phyloP scores from a whole-genome alignment of 2,329 filamentous ascomycete genomes.

The Colletotrichum liaoningense region DNA sequence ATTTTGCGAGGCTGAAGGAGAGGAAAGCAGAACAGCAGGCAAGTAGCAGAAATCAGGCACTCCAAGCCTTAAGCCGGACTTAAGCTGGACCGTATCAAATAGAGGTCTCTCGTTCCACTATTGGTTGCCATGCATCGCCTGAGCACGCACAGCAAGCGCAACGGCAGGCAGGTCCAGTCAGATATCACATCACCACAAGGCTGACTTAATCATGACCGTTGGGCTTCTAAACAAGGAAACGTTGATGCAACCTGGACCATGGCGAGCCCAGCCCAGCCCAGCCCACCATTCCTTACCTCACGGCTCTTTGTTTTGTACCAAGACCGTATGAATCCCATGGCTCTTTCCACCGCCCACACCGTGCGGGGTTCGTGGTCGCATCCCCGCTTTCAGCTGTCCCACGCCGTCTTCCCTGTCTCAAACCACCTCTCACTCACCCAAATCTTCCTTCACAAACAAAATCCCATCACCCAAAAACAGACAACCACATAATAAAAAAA shows the following conservation, averaged over 20 bases:
- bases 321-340: slow-evolving; percentile 9
- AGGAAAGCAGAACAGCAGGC: neutral
- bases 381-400: slow-evolving; percentile 36
- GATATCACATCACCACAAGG: neutral
- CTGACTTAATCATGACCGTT: slow-evolving; percentile 17
- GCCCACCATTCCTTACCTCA: neutral
- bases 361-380: slow-evolving; percentile 30
- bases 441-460: slow-evolving; percentile 31
- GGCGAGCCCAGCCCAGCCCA: neutral
- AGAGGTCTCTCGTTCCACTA: neutral
- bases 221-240: slow-evolving; percentile 15
- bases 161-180: neutral
- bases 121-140: neutral
- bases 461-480: slow-evolving; percentile 7
- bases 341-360: neutral
- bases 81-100: neutral
- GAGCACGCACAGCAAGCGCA: neutral
- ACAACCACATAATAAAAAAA: slow-evolving; percentile 1
- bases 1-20: no score
- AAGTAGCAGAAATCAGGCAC: neutral
- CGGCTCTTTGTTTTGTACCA: no score
- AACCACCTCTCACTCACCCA: slow-evolving; percentile 30
- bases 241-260: slow-evolving; percentile 14
- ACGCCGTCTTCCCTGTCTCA: slow-evolving; percentile 35
- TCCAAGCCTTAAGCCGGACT: neutral